A percentile compares a stretch with the other conserved stretches of the same genome.
Conservation (phyloP, 257 asterid species). For the Echium plantagineum region DNA sequence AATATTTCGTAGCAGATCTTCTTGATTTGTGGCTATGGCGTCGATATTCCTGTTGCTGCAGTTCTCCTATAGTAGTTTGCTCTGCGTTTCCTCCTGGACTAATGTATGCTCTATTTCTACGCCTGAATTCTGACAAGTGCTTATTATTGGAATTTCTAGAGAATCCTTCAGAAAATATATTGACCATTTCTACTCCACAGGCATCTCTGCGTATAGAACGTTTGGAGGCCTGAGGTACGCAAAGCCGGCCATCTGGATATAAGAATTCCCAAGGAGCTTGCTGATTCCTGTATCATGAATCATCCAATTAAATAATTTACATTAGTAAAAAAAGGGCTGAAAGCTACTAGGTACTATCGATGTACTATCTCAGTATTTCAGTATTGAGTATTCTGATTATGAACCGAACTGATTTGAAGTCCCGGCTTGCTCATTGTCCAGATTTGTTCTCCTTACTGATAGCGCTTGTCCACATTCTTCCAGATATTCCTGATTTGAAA, state of each 20-base stretch:
- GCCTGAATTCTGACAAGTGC: slow-evolving; percentile 20
- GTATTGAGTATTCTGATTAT: slow-evolving; percentile 13
- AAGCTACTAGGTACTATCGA: neutral
- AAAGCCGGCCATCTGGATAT: slow-evolving; percentile 17
- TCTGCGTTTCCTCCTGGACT: slow-evolving; percentile 15
- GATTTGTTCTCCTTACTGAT: slow-evolving; percentile 15
- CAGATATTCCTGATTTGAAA: slow-evolving; percentile 27
- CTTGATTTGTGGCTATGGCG: slow-evolving; percentile 13
- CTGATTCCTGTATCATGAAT: slow-evolving; percentile 22
- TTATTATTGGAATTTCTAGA: slow-evolving; percentile 27
- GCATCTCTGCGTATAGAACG: slow-evolving; percentile 9
- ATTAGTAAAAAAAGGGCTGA: neutral
- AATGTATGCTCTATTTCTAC: slow-evolving; percentile 10
- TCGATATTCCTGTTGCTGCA: slow-evolving; percentile 20
- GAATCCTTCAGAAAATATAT: slow-evolving; percentile 37
- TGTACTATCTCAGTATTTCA: neutral
- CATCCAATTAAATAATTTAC: slow-evolving; percentile 1
- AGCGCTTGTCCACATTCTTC: slow-evolving; percentile 19
- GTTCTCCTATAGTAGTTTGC: slow-evolving; percentile 11
- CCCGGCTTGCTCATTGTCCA: slow-evolving; percentile 20
- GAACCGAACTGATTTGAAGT: slow-evolving; percentile 22
- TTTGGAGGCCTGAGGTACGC: slow-evolving; percentile 21
- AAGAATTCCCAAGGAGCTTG: slow-evolving; percentile 13
- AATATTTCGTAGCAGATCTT: slow-evolving; percentile 15
- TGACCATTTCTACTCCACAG: slow-evolving; percentile 13